These are phyloP conservation scores for Aspergillus persii DNA, from an alignment of 2,329 filamentous ascomycete genomes.

Conservation along the genomic window DNA sequence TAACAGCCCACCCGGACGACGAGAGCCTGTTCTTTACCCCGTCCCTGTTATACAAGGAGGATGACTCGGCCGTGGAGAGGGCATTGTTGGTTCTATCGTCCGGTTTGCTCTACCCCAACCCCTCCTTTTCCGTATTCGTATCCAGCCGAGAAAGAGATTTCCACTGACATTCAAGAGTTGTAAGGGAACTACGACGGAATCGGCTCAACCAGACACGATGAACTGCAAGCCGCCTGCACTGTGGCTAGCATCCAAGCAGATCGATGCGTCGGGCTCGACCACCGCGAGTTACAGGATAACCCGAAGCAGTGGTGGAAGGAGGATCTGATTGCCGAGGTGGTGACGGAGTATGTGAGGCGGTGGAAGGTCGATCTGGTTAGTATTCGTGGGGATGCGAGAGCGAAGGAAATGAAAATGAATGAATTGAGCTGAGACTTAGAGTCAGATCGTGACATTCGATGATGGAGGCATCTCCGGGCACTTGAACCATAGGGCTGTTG, in stretches of 20 bases:
- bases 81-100: constrained; percentile 23
- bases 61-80: constrained; percentile 16
- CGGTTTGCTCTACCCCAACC: constrained; percentile 7
- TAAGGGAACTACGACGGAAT: constrained; percentile 23
- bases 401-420: too few relatives aligned
- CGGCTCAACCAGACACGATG: constrained; percentile 18
- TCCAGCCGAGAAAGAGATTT: background rate
- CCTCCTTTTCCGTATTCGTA: background rate
- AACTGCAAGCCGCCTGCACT: constrained; percentile 23
- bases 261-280: constrained; percentile 38
- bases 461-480: constrained; percentile 42
- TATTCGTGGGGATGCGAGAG: too few relatives aligned
- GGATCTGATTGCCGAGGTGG: constrained; percentile 29
- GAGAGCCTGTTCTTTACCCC: constrained; percentile 30
- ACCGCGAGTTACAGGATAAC: constrained; percentile 39
- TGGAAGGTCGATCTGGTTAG: constrained; percentile 41
- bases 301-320: constrained; percentile 42
- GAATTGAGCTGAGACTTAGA: too few relatives aligned
- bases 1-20: constrained; percentile 36
- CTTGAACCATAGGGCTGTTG: constrained; percentile 43
- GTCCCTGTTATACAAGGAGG: constrained; percentile 20
- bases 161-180: background rate
- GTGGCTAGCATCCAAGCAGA: constrained; percentile 21
- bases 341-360: constrained; percentile 34
- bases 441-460: constrained; percentile 43